Evolutionary conservation across 257 asterid genomes (phyloP), one percentile per base, ranked within the genome.

Genomic region (Fraxinus americana): DNA sequence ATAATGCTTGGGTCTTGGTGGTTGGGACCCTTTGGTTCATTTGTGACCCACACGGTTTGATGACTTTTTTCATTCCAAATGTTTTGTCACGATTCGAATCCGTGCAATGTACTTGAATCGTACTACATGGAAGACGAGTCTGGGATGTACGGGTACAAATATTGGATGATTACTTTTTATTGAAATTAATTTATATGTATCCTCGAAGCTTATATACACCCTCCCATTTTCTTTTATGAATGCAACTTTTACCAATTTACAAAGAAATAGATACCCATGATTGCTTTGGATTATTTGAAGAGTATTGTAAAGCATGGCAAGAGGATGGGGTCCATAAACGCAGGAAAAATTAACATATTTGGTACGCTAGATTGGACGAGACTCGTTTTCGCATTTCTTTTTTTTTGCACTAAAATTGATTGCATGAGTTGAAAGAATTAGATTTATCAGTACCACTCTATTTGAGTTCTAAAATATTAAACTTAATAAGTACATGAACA

Each of bases 91-190:
- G 35, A 63, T 11, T 63, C 69, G 35, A 63, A 27, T 63, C 69
- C 36, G 74, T 67, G 35, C 79, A 67, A 16, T 68, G 75, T 67
- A 67, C 74, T 29, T 13, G 21, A 66, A 66, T 16, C 21, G 21
- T 57, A 21, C 66, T 25, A 4, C 69, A 19, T 67, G 69, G 74
- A 76, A 76, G 78, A 36, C 21, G 78, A 7, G 57, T 67, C 36
- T 11, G 38, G 69, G 12, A 77, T 52, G 17, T 12, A 16, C 5
- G 21, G 76, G 71, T 45, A 77, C 71, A 34, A 21, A 77, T 52
- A n/a, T 17, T 57, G n/a, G 25, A 19, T 21, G 13, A 59, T 12
- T 59, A 21, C 6, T 21, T 21, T 57, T 57, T 2, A 23, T n/a
- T 57, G 27, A 54, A 16, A 54, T 54, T 54, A 54, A 54, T 57